Evolutionary conservation across 352 stramenopile genomes (phyloP).

Genomic region (Globisporangium paroecandrum): DNA sequence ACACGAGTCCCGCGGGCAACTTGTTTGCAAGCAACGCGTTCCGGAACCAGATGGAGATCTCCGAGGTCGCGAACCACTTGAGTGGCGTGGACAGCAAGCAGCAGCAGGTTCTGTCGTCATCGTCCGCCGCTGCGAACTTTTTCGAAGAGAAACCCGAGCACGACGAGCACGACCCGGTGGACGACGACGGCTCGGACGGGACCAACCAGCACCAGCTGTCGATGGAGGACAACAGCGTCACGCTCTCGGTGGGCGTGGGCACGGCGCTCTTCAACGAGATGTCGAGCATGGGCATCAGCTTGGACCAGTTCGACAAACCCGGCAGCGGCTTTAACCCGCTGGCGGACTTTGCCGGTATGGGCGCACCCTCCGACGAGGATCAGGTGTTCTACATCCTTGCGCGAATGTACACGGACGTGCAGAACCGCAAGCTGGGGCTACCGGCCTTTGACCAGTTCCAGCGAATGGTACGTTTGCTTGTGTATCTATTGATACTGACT

Average conservation of each 20-base stretch:
- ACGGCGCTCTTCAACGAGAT: slow-evolving; percentile 67
- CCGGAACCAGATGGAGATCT: slow-evolving; percentile 66
- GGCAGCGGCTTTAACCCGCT: slow-evolving; percentile 23
- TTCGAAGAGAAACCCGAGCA: slow-evolving; percentile 29
- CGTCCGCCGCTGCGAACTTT: slow-evolving; percentile 23
- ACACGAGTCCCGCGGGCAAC: slow-evolving; percentile 33
- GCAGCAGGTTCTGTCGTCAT: background rate
- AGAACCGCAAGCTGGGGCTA: slow-evolving; percentile 68
- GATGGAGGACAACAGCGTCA: slow-evolving; percentile 19
- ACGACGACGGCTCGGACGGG: slow-evolving; percentile 10
- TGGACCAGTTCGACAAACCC: slow-evolving; percentile 58
- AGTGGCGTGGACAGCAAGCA: slow-evolving; percentile 4
- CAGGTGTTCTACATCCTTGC: slow-evolving; percentile 82
- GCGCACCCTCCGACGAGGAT: slow-evolving; percentile 38
- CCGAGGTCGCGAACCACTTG: slow-evolving; percentile 15
- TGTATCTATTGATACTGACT: background rate
- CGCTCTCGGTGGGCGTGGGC: slow-evolving; percentile 32
- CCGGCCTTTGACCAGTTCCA: slow-evolving; percentile 83
- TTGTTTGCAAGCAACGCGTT: slow-evolving; percentile 75
- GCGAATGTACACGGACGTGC: slow-evolving; percentile 68
- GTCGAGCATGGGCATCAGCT: slow-evolving; percentile 71
- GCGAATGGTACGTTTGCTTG: slow-evolving; percentile 54
- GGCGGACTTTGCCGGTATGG: slow-evolving; percentile 41
- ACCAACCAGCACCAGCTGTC: slow-evolving; percentile 13
- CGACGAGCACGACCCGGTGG: slow-evolving; percentile 30